Evolutionary conservation across 2,329 filamentous ascomycete genomes (phyloP), one percentile per base, ranked within the genome.

Genomic region (Dactylella cylindrospora): DNA sequence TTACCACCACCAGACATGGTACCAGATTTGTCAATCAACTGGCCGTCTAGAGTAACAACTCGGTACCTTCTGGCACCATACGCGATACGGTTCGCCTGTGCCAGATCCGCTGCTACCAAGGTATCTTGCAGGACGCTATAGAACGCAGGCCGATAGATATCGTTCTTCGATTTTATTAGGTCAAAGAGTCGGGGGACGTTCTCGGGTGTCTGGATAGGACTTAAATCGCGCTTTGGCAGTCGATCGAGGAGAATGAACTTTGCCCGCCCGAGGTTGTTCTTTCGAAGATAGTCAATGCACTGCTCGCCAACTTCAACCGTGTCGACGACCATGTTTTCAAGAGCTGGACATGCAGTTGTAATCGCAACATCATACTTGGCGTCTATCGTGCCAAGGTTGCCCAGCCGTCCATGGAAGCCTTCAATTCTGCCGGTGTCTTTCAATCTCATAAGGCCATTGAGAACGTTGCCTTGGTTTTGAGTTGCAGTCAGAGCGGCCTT

Each of bases 1-100:
- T 83, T 91, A 53, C 93, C 93, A 78, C 93, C 93, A 77, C 93
- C 93, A 57, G 88, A 95, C 93, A 98, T 97, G 28, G 93, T 97
- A 78, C 93, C 93, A 0, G 91, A 96, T 72, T 94, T 94, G 75
- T 98, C 93, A 67, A 98, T 97, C 46, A 98, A 80, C 73, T 96
- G 90, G 41, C 93, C 93, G 62, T 90, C 89, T 1, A 98, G 80
- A 0, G 93, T 98, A 32, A 98, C 93, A 2, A 98, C 93, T 66
- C 93, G 84, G 93, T 93, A 98, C 72, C 93, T 79, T 76, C 84
- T 88, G 38, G 88, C 88, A 33, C 93, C 91, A 70, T 97, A 98
- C 5, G 93, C 93, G 67, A 98, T 96, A 39, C 93, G 84, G 73
- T 97, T 96, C 1, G 93, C 94, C 72, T 98, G 93, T n/a, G 88